These are phyloP conservation scores for Oryza meridionalis DNA, from an alignment of 176 grass and related monocot species.

Conservation along the genomic window DNA sequence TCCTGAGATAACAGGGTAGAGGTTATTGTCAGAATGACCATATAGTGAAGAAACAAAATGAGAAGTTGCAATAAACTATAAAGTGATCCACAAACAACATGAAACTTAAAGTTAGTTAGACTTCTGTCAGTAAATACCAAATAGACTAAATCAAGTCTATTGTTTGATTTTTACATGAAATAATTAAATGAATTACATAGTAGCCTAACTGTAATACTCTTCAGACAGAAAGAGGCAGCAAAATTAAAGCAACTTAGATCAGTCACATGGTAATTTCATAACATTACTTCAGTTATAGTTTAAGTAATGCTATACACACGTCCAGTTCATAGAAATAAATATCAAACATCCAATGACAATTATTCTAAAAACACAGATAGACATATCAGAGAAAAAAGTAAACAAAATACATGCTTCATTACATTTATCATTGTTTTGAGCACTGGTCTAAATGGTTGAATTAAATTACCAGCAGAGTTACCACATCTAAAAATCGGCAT, in stretches of 20 bases:
- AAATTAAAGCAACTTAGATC: background rate
- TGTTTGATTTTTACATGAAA: conserved; percentile 4
- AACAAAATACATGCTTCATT: conserved; percentile 9
- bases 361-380: background rate
- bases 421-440: background rate
- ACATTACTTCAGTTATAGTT: background rate
- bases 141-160: background rate
- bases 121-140: background rate
- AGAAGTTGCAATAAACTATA: conserved; percentile 12
- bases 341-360: background rate
- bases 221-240: background rate
- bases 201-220: background rate
- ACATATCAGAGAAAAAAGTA: background rate
- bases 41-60: conserved; percentile 21
- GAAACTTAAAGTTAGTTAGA: background rate
- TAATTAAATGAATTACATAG: background rate
- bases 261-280: background rate
- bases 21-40: conserved; percentile 27
- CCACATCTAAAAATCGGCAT: background rate
- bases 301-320: background rate
- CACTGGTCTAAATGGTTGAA: background rate
- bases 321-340: background rate
- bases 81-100: conserved; percentile 3
- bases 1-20: conserved; percentile 54
- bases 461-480: background rate